Conservation (phyloP, 73 alveolate species). For the Breviolum minutum region DNA sequence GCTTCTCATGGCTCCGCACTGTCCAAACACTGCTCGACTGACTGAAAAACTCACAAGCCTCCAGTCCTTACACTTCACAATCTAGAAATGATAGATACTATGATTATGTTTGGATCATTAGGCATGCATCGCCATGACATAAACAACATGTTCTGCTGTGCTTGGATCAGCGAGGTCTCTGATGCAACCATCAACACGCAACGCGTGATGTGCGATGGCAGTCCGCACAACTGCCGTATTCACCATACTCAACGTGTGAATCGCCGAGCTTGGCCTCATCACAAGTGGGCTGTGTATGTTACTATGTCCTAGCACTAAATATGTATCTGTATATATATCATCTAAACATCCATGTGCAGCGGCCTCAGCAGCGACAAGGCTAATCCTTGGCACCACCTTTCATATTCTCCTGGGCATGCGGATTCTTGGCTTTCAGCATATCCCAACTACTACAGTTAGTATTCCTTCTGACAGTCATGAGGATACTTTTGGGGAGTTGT, state of each 20-base stretch:
- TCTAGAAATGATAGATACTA: background rate
- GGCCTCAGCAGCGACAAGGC: background rate
- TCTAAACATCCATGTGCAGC: background rate
- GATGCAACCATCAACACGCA: background rate
- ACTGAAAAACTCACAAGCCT: background rate
- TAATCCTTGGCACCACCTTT: slow-evolving; percentile 68
- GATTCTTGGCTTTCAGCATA: background rate
- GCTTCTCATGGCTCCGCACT: slow-evolving; percentile 61
- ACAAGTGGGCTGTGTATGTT: background rate
- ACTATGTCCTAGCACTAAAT: background rate
- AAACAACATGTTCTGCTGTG: background rate
- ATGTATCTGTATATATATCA: background rate
- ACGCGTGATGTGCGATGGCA: background rate
- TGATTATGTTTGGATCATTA: background rate
- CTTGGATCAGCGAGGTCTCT: slow-evolving; percentile 30
- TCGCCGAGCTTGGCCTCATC: background rate
- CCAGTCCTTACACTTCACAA: too few relatives aligned
- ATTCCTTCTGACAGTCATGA: too few relatives aligned
- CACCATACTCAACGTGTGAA: background rate
- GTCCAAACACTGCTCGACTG: slow-evolving; percentile 10
- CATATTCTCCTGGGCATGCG: slow-evolving; percentile 17
- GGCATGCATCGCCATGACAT: too few relatives aligned
- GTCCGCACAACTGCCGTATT: background rate
- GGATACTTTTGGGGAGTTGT: too few relatives aligned
- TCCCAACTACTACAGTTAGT: too few relatives aligned